Base-by-base conservation (phyloP, 306 rosid genomes). In the Comarum palustre region DNA sequence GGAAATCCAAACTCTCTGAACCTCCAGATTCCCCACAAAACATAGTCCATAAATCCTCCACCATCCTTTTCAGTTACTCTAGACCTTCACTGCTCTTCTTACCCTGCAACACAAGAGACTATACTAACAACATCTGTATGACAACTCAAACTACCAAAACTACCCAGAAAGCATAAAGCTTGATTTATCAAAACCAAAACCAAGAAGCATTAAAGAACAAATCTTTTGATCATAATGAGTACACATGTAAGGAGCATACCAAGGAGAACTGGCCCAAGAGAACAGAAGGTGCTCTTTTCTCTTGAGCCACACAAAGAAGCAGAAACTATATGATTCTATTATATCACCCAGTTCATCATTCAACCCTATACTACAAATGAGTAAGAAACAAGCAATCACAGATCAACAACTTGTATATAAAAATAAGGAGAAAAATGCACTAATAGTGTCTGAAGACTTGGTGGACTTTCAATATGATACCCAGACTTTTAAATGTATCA, bases 1-100 rank as follows among this genome's bases (percentile, higher is more conserved):
- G 77, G 25, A 79, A 84, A 59, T 34, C 61, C 38, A 71, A 78
- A 73, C 84, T 29, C 4, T 15, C 65, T 4, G 65, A 59, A 15
- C 20, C 41, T 59, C 41, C 87, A 45, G 82, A 84, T 66, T 83
- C 80, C 46, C 85, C 90, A 74, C 98, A 93, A 71, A 87, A 85
- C 80, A 71, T 13, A 54, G 65, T 78, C 92, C 92, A 86, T 20
- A 85, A 66, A n/a, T 78, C 75, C 48, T 68, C 78, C 96, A 87
- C 87, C 61, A 61, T 74, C 46, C 17, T 69, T 59, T 14, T 31
- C 65, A 59, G 41, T 31, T 29, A 27, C 41, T 13, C 13, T 12
- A 48, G 22, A 19, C 22, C 59, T 52, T 29, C 9, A 8, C 13
- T 22, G 59, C 59, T 20, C 14, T 20, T 52, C 59, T 66, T 14